Percentiles rank a stretch among this genome's conserved stretches.
Evolutionary conservation across 345 rosid genomes (phyloP).

Genomic region (Angophora floribunda): DNA sequence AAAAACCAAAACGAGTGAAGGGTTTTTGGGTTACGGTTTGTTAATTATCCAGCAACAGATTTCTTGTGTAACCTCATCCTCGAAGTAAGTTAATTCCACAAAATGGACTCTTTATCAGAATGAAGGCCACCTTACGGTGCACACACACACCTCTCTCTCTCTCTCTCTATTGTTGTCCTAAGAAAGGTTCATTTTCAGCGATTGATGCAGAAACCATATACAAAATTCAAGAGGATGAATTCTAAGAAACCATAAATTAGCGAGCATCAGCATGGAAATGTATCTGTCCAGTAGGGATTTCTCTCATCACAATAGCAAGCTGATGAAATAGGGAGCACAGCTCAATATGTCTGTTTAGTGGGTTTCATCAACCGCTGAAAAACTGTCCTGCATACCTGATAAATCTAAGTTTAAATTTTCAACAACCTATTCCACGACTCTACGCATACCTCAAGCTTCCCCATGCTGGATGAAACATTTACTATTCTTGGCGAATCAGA

Average conservation of each 20-base stretch:
- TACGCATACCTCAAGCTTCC: constrained; percentile 19
- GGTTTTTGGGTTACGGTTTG: not conserved
- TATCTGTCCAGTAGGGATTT: not conserved
- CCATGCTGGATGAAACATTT: constrained; percentile 32
- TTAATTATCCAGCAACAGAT: not conserved
- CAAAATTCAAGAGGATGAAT: not conserved
- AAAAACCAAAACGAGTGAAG: not conserved
- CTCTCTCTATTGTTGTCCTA: not conserved
- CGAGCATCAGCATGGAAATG: not conserved
- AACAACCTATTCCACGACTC: not conserved
- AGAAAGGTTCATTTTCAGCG: not conserved
- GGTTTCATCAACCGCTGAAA: not conserved
- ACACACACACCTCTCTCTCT: not conserved
- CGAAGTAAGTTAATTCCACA: not conserved
- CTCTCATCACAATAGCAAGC: not conserved
- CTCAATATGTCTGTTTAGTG: not conserved
- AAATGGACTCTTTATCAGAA: not conserved
- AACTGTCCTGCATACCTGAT: not conserved
- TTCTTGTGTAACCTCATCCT: not conserved
- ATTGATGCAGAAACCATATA: not conserved
- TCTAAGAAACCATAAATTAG: not conserved
- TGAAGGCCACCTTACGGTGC: not conserved
- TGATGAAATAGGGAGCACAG: not conserved
- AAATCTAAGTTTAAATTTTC: not conserved
- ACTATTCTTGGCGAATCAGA: constrained; percentile 40